Evolutionary conservation across 2,329 filamentous ascomycete genomes (phyloP), one percentile per base, ranked within the genome.

Genomic region (Nemania bipapillata): DNA sequence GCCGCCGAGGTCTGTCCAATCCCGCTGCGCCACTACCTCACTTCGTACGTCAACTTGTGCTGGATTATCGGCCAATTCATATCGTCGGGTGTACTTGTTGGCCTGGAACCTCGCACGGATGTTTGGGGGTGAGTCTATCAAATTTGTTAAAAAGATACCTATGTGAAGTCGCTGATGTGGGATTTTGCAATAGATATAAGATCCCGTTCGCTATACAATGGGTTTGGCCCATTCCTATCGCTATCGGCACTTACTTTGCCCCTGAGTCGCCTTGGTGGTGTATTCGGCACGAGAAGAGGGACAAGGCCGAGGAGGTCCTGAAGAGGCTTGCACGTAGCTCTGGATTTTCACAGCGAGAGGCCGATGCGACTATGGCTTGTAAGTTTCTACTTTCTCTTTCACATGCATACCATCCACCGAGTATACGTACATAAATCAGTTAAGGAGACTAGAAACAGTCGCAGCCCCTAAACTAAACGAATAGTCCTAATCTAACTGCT

Each of bases 11-110:
- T 77, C 49, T 76, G 74, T 20, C 76, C 76, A 3, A 74, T 77
- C 15, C 75, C 75, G 20, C 66, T 77, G 40, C 68, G 76, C 6
- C 75, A 77, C 57, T 77, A 77, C 22, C 71, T 77, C 17, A 77
- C 76, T 0, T 74, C 70, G 5, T 77, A 76, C 22, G 74, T 77
- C 58, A 77, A 77, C 37, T 63, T 77, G 24, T 77, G 76, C 66
- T 77, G 75, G 75, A 76, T 77, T 37, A 77, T 77, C 49, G 83
- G 82, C 4, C 81, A 83, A 68, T 76, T 84, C 32, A 77, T 82
- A 24, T 78, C 78, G 0, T 76, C 78, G 0, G 80, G 79, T 0
- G 73, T 77, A 17, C 73, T 77, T 20, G 72, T 73, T 7, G 76
- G 72, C 2, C 72, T 77, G 6, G 70, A 70, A 20, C 50, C 66